These are phyloP conservation scores for Aspergillus coremiiformis DNA, from an alignment of 495 filamentous ascomycete genomes.

Conservation along the genomic window DNA sequence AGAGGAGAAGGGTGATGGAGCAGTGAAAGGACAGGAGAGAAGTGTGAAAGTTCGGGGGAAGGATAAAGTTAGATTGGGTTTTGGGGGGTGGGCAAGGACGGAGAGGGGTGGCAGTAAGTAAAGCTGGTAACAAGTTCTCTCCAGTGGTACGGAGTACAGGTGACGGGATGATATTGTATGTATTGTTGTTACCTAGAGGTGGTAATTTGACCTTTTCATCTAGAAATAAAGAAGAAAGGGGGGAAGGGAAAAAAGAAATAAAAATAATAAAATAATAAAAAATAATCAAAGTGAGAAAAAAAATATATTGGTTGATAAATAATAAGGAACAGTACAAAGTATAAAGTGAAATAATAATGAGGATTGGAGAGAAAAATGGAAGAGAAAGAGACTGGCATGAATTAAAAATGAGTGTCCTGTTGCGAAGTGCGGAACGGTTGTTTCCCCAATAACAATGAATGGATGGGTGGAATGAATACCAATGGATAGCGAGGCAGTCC, in stretches of 20 bases:
- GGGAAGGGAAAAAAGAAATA: not conserved
- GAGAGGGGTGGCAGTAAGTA: slow-evolving; percentile 1
- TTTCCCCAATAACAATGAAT: not conserved
- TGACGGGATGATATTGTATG: not conserved
- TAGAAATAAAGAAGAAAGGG: not conserved
- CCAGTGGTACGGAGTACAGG: not conserved
- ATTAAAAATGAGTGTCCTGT: not conserved
- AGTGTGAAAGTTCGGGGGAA: slow-evolving; percentile 8
- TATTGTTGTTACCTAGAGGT: not conserved
- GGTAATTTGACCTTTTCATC: not conserved
- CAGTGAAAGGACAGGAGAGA: slow-evolving; percentile 14
- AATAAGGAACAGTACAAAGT: not conserved
- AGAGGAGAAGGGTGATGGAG: slow-evolving; percentile 20
- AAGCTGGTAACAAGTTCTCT: not conserved
- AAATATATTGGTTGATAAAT: not conserved
- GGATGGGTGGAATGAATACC: not conserved
- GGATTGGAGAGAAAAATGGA: not conserved
- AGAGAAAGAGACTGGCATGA: not conserved
- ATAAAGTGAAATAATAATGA: slow-evolving; percentile 7
- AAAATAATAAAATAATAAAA: not conserved
- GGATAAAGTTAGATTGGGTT: slow-evolving; percentile 16
- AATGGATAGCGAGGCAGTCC: too few species aligned
- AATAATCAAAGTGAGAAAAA: not conserved
- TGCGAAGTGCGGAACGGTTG: not conserved
- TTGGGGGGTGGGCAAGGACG: slow-evolving; percentile 2